Percentiles rank a stretch among this genome's conserved stretches.
These are phyloP conservation scores for Dictyostelium discoideum DNA, from an alignment of 78 protist genomes.

Conservation along the genomic window dicty_2.7 NC_007089.4:177501-178000, in stretches of 20 bases:
- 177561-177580: not conserved
- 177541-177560: not conserved
- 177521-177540: not conserved
- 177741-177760: not conserved
- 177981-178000: not conserved
- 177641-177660: not conserved
- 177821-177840: not conserved
- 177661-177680: not conserved
- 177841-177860: not conserved
- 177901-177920: not conserved
- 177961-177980: not conserved
- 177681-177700: not conserved
- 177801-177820: not conserved
- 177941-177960: not conserved
- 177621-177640: not conserved
- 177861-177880: not conserved
- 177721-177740: not conserved
- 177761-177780: not conserved
- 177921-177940: not conserved
- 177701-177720: not conserved
- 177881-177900: not conserved
- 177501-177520: not conserved
- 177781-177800: not conserved
- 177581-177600: not conserved
- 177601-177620: not conserved